Evolutionary conservation across 2,329 filamentous ascomycete species (phyloP), one percentile per base, ranked within the genome.

Genomic region (Alternaria sp.): DNA sequence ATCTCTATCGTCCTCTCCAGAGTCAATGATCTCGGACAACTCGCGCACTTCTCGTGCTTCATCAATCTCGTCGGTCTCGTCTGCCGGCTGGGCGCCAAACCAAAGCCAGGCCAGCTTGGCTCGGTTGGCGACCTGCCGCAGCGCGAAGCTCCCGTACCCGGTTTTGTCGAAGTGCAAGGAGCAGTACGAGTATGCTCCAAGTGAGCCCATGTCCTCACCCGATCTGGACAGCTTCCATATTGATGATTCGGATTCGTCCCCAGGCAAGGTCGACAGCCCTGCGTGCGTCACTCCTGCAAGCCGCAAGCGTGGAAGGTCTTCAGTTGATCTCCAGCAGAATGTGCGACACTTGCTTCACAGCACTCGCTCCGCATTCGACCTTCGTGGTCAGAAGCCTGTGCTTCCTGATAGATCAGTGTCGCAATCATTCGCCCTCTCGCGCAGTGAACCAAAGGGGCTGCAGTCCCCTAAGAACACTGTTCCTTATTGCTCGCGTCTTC

Each of bases 241-340:
- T 71, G 75, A 79, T 65, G 79, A 81, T 63, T 69, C 70, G 25
- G 76, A 78, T 61, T 71, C 70, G 15, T 73, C 71, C 7, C 69
- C 74, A 6, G 65, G 69, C 56, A 71, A 68, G 57, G 65, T 73
- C 19, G 72, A 76, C 43, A 77, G 74, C 61, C 74, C 74, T 30
- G 56, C 65, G n/a, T 63, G 68, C 10, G 67, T 66, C 40, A 60
- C 67, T 40, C 62, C 68, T 43, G 58, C 70, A 25, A 81, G 67
- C 72, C 83, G 57, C 62, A 91, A 91, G 83, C 86, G 90, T 69
- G 87, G 85, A 72, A 84, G 89, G 54, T 84, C 88, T 8, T 90
- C 88, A 13, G 83, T 86, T 59, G 89, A 91, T 61, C 72, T 81
- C 81, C 89, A 91, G 73, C 88, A 91, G 63, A 89, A 90, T 62